A percentile compares a stretch with the other conserved stretches of the same genome.
phyloP scores from a whole-genome alignment of 768 basidiomycete genomes.

The Suillus subluteus region DNA sequence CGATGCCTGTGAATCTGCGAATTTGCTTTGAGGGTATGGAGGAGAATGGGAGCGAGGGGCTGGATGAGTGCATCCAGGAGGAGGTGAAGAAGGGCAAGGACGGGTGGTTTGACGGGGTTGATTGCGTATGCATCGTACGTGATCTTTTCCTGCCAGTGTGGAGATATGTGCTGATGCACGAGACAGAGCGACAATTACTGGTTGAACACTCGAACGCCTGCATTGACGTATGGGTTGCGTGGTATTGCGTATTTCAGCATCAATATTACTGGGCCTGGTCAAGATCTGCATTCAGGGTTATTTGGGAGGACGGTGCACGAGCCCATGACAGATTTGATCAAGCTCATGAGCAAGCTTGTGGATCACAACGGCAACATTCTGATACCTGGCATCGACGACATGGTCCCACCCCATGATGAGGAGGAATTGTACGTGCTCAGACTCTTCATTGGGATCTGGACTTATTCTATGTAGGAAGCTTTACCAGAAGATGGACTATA shows the following conservation, averaged over 20 bases:
- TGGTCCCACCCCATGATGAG: constrained; percentile 73
- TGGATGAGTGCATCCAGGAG: constrained; percentile 81
- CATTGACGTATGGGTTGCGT: constrained; percentile 76
- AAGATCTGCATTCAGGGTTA: constrained; percentile 90
- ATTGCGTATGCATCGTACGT: constrained; percentile 90
- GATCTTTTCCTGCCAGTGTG: not conserved
- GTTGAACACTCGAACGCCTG: constrained; percentile 41
- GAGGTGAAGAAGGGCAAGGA: constrained; percentile 69
- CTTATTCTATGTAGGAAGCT: constrained; percentile 48
- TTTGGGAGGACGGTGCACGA: constrained; percentile 84
- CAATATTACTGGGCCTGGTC: constrained; percentile 78
- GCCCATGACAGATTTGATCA: constrained; percentile 93
- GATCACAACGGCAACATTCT: constrained; percentile 79
- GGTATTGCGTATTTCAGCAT: constrained; percentile 88
- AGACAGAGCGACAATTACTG: constrained; percentile 90
- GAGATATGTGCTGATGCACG: not conserved
- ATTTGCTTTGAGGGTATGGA: constrained; percentile 99
- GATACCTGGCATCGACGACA: constrained; percentile 85
- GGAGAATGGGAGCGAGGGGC: constrained; percentile 88
- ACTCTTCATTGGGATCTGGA: constrained; percentile 7
- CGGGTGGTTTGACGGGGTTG: constrained; percentile 85
- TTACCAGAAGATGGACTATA: constrained; percentile 77
- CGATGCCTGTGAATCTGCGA: constrained; percentile 86
- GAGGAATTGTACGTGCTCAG: constrained; percentile 61
- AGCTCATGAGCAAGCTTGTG: constrained; percentile 85